Evolutionary conservation across 2,329 filamentous ascomycete genomes (phyloP), one percentile per base, ranked within the genome.

Genomic region (Arthrobotrys megalospora): DNA sequence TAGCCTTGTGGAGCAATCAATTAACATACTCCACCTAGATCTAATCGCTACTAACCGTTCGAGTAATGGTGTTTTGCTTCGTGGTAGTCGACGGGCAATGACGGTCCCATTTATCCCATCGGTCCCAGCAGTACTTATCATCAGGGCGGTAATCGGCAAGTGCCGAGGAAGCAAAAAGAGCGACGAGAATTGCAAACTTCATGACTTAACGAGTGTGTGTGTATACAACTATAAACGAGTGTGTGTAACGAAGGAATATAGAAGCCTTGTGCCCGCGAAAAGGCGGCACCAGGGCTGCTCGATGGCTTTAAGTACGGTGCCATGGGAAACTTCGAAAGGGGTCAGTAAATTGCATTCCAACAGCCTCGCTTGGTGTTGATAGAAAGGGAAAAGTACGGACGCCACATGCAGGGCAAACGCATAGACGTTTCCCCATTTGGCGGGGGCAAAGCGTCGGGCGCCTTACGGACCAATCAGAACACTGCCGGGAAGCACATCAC

Each of bases 81-180:
- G 55, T 63, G 12, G 45, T 63, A 3, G 67, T 70, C 11, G 67
- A 70, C 8, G 67, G 67, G 21, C 67, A 70, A 45, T 72, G 68
- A 10, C 12, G 68, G 24, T 65, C 60, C 68, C 68, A 72, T 36
- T 72, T 72, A 47, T 72, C 68, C 60, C 60, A 65, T 14, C 60
- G 47, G 38, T 73, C 50, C 69, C 55, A 70, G 11, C 67, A 70
- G 21, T 70, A 70, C 19, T 63, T 63, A 34, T 70, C 67, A 21
- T 70, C 67, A 7, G 45, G 45, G 32, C 65, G 65, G 41, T 68
- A 68, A 12, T 63, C 55, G 16, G 67, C 67, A 11, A 70, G 28
- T 34, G 67, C 67, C 28, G 43, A 52, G 0, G 55, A 70, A 10
- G 67, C 67, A 43, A 70, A 70, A 70, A 63, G 55, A 70, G 67